Conservation (phyloP, 225 moss, liverwort and hornwort species). For the Pseudisothecium myosuroides region DNA sequence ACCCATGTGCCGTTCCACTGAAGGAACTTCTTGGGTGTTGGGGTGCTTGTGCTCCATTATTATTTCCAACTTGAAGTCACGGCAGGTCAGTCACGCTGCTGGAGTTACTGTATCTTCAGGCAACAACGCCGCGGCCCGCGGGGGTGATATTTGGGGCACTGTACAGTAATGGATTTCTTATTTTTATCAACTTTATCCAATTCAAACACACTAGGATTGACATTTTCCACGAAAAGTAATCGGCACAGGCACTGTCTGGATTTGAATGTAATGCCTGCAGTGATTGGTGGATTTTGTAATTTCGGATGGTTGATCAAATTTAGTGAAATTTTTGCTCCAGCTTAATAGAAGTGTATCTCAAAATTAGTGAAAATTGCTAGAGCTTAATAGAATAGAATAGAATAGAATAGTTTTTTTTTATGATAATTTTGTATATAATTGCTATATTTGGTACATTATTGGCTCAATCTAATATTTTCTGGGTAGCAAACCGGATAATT, state of each 20-base stretch:
- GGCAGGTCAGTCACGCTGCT: too few relatives aligned
- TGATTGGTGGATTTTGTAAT: not conserved
- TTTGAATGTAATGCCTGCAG: too few relatives aligned
- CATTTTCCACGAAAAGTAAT: not conserved
- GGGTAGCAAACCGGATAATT: not conserved
- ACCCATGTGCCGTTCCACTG: not conserved
- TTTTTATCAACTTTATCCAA: not conserved
- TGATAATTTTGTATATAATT: not conserved
- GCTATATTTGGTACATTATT: not conserved
- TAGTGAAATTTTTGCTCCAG: too few relatives aligned
- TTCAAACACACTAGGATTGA: not conserved
- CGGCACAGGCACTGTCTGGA: not conserved
- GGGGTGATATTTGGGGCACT: not conserved
- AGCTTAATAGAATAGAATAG: too few relatives aligned
- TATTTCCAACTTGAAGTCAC: not conserved
- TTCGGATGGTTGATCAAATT: not conserved
- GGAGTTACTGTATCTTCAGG: not conserved
- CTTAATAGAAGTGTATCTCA: too few relatives aligned
- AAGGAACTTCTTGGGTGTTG: not conserved
- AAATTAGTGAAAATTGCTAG: too few relatives aligned
- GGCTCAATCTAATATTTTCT: too few relatives aligned
- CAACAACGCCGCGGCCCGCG: not conserved
- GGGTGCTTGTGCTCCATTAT: not conserved
- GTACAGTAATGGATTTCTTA: not conserved
- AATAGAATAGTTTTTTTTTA: too few relatives aligned